These are phyloP conservation scores for Panicum virgatum DNA, from an alignment of 202 grass and related monocot species.

Conservation along the genomic window DNA sequence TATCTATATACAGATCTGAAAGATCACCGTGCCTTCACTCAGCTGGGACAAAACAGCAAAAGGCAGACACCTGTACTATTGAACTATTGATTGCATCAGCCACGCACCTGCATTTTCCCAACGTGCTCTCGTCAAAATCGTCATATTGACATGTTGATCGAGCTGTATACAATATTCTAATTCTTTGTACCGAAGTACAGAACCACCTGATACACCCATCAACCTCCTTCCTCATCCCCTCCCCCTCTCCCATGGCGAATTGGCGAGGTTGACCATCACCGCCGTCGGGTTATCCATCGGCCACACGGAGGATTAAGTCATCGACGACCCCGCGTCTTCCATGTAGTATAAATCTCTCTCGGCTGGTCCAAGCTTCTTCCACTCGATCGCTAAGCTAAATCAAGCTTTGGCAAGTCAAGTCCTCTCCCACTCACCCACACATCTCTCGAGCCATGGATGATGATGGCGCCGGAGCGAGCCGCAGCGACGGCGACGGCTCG, in stretches of 20 bases:
- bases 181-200: not conserved
- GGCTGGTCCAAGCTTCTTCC: constrained; percentile 12
- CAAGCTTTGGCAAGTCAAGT: not conserved
- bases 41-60: too few species aligned
- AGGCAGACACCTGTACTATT: too few species aligned
- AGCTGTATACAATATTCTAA: not conserved
- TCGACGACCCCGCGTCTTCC: constrained; percentile 34
- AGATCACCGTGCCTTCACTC: too few species aligned
- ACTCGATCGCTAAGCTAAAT: constrained; percentile 23
- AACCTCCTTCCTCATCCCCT: not conserved
- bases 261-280: constrained; percentile 30
- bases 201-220: not conserved
- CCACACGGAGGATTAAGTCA: not conserved
- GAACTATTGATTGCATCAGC: constrained; percentile 5
- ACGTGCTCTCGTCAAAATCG: constrained; percentile 20
- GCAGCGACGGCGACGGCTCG: constrained; percentile 13
- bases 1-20: too few species aligned
- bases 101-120: constrained; percentile 21
- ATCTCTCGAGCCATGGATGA: constrained; percentile 23
- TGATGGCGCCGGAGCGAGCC: constrained; percentile 8
- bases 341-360: constrained; percentile 39
- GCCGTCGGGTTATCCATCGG: not conserved
- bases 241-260: constrained; percentile 21
- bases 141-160: not conserved
- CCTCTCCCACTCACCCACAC: not conserved